These are phyloP conservation scores for Saturnispora sekii DNA, from an alignment of 805 yeast genomes.

Conservation along the genomic window DNA sequence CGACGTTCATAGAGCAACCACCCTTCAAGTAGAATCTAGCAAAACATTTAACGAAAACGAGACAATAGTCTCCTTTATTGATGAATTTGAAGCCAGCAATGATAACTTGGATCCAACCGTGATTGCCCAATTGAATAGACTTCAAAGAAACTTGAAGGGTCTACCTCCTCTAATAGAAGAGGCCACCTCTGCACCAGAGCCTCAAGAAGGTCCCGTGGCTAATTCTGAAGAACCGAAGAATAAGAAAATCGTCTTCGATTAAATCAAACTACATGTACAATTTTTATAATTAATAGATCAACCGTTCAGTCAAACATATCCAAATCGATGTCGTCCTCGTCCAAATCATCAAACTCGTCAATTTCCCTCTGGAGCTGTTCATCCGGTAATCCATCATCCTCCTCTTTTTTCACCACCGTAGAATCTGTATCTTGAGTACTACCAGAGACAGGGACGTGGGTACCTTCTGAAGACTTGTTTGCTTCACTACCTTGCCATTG, in stretches of 20 bases:
- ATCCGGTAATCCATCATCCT: conserved; percentile 4
- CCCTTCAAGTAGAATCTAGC: conserved; percentile 10
- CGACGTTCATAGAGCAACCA: conserved; percentile 11
- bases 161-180: conserved; percentile 28
- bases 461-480: neutral
- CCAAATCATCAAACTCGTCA: conserved; percentile 5
- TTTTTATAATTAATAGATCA: neutral
- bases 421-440: no score
- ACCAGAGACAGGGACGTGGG: neutral
- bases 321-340: conserved; percentile 8
- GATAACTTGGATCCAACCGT: conserved; percentile 22
- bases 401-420: conserved; percentile 6
- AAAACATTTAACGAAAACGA: conserved; percentile 12
- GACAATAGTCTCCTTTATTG: conserved; percentile 9
- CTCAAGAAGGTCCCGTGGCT: neutral
- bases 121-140: conserved; percentile 27
- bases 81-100: conserved; percentile 13
- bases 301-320: conserved; percentile 7
- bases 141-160: conserved; percentile 30
- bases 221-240: neutral
- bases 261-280: neutral
- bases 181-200: conserved; percentile 6
- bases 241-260: conserved; percentile 7
- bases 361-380: neutral
- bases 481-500: conserved; percentile 2